Conservation (phyloP, 1,284 basidiomycete genomes). For the Ustilago shanxiensis region DNA sequence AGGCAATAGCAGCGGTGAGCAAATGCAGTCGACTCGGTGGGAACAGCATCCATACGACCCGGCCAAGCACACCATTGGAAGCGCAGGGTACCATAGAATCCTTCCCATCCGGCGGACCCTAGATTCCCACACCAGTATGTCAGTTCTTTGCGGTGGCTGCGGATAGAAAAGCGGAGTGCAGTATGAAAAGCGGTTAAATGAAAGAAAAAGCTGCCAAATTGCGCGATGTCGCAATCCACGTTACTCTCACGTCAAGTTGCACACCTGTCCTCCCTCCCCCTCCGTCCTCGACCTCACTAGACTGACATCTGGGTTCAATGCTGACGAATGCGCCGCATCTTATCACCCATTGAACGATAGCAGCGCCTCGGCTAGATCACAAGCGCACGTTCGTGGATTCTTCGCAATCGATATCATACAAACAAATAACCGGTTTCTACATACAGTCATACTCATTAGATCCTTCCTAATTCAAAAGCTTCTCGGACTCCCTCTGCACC, state of each 20-base stretch:
- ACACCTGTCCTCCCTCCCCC: neutral
- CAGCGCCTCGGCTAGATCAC: neutral
- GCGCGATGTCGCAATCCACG: conserved; percentile 5
- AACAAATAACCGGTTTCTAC: too few relatives aligned
- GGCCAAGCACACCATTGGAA: conserved; percentile 3
- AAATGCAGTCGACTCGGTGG: too few relatives aligned
- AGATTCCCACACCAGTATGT: neutral
- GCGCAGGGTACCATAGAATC: conserved; percentile 1
- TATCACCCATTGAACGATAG: neutral
- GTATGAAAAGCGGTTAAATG: too few relatives aligned
- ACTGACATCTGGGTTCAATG: too few relatives aligned
- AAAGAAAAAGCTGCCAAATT: conserved; percentile 6
- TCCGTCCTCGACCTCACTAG: neutral
- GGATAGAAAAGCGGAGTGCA: neutral
- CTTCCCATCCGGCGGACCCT: neutral
- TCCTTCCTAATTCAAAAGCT: too few relatives aligned
- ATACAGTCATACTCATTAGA: too few relatives aligned
- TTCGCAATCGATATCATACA: neutral
- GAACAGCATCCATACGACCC: too few relatives aligned
- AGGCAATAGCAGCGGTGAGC: too few relatives aligned
- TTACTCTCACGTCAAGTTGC: conserved; percentile 4
- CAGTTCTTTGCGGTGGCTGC: neutral
- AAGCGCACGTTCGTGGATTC: neutral
- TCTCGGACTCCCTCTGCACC: too few relatives aligned
- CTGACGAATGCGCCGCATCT: too few relatives aligned